A percentile compares a stretch with the other conserved stretches of the same genome.
These are phyloP conservation scores for Coniella lustricola DNA, from an alignment of 2,329 filamentous ascomycete genomes.

Conservation along the genomic window DNA sequence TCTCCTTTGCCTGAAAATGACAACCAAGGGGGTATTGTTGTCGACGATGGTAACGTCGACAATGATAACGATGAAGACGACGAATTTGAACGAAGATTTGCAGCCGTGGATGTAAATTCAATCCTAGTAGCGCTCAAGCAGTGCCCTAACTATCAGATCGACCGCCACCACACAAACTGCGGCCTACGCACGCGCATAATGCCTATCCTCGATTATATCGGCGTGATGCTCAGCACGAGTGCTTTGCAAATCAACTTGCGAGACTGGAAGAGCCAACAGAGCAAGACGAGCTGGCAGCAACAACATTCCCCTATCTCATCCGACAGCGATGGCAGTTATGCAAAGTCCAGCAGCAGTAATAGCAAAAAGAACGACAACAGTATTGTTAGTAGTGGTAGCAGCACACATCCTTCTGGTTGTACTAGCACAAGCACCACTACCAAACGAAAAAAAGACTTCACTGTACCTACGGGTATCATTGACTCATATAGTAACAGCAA, in stretches of 20 bases:
- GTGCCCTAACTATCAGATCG: conserved; percentile 66
- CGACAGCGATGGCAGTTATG: conserved; percentile 16
- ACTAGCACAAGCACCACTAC: background rate
- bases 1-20: too few species aligned
- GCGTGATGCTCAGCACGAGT: conserved; percentile 45
- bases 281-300: conserved; percentile 33
- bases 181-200: conserved; percentile 59
- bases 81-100: conserved; percentile 35
- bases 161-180: conserved; percentile 67
- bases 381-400: too few species aligned
- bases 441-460: conserved; percentile 4
- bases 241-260: conserved; percentile 36
- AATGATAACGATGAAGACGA: conserved; percentile 18
- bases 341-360: too few species aligned
- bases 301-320: background rate
- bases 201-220: conserved; percentile 59
- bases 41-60: too few species aligned
- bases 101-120: conserved; percentile 53
- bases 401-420: too few species aligned
- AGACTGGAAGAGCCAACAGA: conserved; percentile 39
- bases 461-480: background rate
- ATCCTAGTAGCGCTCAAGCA: conserved; percentile 56
- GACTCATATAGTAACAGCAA: conserved; percentile 13
- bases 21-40: too few species aligned
- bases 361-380: too few species aligned